phyloP scores from a whole-genome alignment of 257 asterid species.

The Plectranthus barbatus region DNA sequence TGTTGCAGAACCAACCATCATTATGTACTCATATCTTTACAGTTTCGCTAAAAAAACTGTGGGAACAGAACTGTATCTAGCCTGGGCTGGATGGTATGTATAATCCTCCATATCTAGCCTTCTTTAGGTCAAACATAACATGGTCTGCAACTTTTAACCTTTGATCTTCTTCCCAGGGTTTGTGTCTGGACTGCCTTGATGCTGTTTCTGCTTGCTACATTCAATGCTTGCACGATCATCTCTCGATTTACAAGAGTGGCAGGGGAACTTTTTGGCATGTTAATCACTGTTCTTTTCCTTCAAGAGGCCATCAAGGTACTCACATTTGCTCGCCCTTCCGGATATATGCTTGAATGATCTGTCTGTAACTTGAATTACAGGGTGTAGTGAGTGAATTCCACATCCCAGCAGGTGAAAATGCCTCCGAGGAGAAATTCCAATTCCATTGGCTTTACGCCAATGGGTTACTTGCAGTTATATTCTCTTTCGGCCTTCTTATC shows the following conservation, averaged over 20 bases:
- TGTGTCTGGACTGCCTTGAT: slow-evolving; percentile 84
- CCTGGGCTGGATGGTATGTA: slow-evolving; percentile 87
- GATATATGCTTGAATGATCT: background rate
- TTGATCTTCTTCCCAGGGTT: slow-evolving; percentile 42
- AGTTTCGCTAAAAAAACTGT: slow-evolving; percentile 45
- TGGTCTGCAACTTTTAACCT: background rate
- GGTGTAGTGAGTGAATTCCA: slow-evolving; percentile 77
- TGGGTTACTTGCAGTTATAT: slow-evolving; percentile 73
- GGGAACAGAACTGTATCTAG: slow-evolving; percentile 59
- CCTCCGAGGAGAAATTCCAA: slow-evolving; percentile 40
- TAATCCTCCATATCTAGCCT: slow-evolving; percentile 1
- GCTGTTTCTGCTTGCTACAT: slow-evolving; percentile 68
- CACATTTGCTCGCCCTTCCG: background rate
- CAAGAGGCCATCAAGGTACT: slow-evolving; percentile 84
- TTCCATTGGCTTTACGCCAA: slow-evolving; percentile 80
- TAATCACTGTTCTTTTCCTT: slow-evolving; percentile 74
- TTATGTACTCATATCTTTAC: slow-evolving; percentile 79
- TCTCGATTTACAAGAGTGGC: slow-evolving; percentile 82
- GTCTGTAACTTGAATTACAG: slow-evolving; percentile 28
- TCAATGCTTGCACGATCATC: slow-evolving; percentile 70
- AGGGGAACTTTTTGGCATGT: slow-evolving; percentile 92
- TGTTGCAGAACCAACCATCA: slow-evolving; percentile 94
- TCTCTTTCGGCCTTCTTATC: slow-evolving; percentile 64
- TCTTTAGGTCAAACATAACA: background rate
- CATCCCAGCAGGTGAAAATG: slow-evolving; percentile 54